Base-by-base conservation (phyloP, 345 rosid genomes). In the Bruguiera sexangula region DNA sequence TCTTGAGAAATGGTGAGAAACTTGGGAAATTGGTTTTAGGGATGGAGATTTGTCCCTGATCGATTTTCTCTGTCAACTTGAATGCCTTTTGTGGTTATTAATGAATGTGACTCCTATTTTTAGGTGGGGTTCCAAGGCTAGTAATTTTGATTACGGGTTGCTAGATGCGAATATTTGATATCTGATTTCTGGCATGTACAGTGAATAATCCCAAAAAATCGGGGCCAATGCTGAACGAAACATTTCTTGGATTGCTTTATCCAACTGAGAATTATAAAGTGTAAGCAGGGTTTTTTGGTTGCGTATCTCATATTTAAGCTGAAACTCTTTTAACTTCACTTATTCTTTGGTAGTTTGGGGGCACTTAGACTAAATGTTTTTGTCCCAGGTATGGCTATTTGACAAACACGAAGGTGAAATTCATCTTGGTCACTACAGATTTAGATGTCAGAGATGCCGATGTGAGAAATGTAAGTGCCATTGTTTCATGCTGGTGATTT, bases 351-450 rank as follows among this genome's bases (percentile, higher is more conserved):
- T 36, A 29, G 27, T 57, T 29, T 74, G 46, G 59, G 36, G 39
- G 11, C 11, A 58, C 60, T 57, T 24, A 53, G 5, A 24, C 26
- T 26, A 53, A 32, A 39, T 62, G 37, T 63, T 60, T 60, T 60
- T 54, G 39, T 61, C 21, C 66, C 74, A 91, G 97, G 70, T 92
- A 92, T 67, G 96, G 96, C 67, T 92, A 89, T 80, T 83, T 95
- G 88, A 95, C 98, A 26, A 95, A 92, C 85, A 92, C 98, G 39
- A 90, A 92, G 82, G 99, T 92, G 68, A 95, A 95, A 69, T 90
- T 95, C 76, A 92, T 92, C 68, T 58, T 90, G 78, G 98, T 95
- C 74, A 90, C 94, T 0, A 88, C 92, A 5, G 96, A 95, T 87
- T 73, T 90, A 69, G 98, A 90, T 77, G 96, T 92, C 60, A 85